phyloP scores from a whole-genome alignment of 2,329 filamentous ascomycete species.

The Emmonsiellopsis sp. region DNA sequence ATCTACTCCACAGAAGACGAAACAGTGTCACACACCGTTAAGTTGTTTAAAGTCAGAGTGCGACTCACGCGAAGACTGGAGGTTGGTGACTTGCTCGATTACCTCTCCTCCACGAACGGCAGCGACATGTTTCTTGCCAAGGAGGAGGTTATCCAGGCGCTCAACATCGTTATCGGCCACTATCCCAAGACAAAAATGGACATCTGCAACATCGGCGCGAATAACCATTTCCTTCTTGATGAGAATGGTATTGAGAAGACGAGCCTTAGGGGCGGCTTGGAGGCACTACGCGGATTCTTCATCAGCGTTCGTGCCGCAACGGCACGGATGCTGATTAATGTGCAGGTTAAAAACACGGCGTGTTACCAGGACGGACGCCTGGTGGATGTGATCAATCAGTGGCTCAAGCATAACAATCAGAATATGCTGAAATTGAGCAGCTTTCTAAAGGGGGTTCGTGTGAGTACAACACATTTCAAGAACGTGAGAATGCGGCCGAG shows the following conservation, averaged over 20 bases:
- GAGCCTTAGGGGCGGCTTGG: slow-evolving; percentile 44
- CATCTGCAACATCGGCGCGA: slow-evolving; percentile 42
- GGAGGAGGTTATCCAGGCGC: slow-evolving; percentile 44
- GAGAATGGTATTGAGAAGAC: slow-evolving; percentile 21
- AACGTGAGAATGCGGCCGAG: no score
- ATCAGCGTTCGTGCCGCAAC: slow-evolving; percentile 51
- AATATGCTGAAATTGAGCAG: background rate
- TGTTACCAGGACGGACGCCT: slow-evolving; percentile 45
- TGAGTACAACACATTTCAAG: background rate
- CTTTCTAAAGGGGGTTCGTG: background rate
- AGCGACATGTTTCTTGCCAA: slow-evolving; percentile 33
- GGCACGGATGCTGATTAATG: slow-evolving; percentile 49
- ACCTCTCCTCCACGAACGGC: slow-evolving; percentile 27
- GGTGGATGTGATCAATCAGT: slow-evolving; percentile 24
- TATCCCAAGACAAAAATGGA: slow-evolving; percentile 32
- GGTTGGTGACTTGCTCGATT: slow-evolving; percentile 36
- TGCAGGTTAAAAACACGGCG: slow-evolving; percentile 52
- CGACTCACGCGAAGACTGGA: slow-evolving; percentile 24
- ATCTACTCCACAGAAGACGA: slow-evolving; percentile 27
- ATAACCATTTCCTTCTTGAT: slow-evolving; percentile 42
- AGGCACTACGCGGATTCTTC: slow-evolving; percentile 53
- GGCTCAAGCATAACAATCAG: background rate
- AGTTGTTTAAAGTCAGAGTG: slow-evolving; percentile 27
- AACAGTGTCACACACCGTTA: slow-evolving; percentile 22
- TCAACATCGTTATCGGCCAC: slow-evolving; percentile 50